phyloP scores from a whole-genome alignment of 345 rosid species.

The Pistacia atlantica region DNA sequence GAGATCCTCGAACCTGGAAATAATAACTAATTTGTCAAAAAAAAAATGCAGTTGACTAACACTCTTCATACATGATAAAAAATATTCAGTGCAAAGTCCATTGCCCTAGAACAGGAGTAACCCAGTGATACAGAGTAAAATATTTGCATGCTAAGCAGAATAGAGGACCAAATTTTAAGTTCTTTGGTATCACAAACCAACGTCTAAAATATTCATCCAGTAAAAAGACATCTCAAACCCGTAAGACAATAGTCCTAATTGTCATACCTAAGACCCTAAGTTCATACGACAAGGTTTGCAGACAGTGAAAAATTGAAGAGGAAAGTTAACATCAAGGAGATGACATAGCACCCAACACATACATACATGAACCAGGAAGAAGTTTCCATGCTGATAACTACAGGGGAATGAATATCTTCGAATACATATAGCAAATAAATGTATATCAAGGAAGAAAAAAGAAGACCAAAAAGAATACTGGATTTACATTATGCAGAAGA shows the following conservation, averaged over 20 bases:
- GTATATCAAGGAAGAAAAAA: background rate
- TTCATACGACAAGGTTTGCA: slow-evolving; percentile 10
- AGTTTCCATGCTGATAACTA: background rate
- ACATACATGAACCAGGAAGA: background rate
- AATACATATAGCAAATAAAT: background rate
- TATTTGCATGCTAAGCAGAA: background rate
- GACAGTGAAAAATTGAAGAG: slow-evolving; percentile 2
- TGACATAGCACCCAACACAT: background rate
- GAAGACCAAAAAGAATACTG: background rate
- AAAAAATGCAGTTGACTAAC: no score
- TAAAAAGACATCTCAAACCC: background rate
- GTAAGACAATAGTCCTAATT: background rate
- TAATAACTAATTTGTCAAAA: slow-evolving; percentile 16
- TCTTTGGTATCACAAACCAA: background rate
- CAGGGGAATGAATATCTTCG: background rate
- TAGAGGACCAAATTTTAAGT: background rate
- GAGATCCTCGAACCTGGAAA: slow-evolving; percentile 85
- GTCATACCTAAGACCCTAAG: slow-evolving; percentile 23
- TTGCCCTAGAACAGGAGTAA: no score
- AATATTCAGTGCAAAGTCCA: no score
- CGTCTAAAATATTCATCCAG: background rate
- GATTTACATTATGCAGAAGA: background rate
- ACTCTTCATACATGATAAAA: no score
- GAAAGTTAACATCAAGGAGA: background rate
- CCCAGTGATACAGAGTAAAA: background rate